These are phyloP conservation scores for Lecanicillium sp. DNA, from an alignment of 2,329 filamentous ascomycete genomes.

Conservation along the genomic window DNA sequence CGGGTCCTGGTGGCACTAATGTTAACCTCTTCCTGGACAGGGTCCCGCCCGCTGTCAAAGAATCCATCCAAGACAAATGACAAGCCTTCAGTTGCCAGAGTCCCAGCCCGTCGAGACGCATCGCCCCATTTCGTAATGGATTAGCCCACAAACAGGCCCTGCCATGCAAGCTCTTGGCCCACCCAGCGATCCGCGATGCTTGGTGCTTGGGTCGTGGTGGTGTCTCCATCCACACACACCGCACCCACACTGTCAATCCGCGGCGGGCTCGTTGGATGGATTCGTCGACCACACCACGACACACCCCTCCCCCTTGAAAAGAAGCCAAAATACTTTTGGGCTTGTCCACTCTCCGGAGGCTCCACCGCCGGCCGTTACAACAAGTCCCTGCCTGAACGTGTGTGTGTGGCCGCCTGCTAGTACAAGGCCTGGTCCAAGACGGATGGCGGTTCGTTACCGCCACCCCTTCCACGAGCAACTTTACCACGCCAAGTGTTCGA, in stretches of 20 bases:
- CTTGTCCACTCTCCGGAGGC: not conserved
- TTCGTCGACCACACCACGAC: not conserved
- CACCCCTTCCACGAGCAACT: not conserved
- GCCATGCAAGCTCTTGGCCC: slow-evolving; percentile 18
- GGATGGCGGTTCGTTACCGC: not conserved
- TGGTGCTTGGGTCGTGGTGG: no score
- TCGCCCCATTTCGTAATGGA: slow-evolving; percentile 16
- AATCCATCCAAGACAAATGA: not conserved
- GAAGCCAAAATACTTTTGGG: not conserved
- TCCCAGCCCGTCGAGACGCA: not conserved
- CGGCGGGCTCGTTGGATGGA: slow-evolving; percentile 15
- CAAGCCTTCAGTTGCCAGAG: not conserved
- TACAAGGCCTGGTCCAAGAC: not conserved
- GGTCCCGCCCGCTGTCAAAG: no score
- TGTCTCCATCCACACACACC: slow-evolving; percentile 13
- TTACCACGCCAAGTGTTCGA: slow-evolving; percentile 7
- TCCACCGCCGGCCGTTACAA: not conserved
- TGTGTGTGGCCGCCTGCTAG: not conserved
- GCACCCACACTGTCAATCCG: slow-evolving; percentile 19
- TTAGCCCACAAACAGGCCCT: slow-evolving; percentile 18
- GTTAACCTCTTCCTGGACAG: no score
- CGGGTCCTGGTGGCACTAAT: no score
- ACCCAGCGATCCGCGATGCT: slow-evolving; percentile 19
- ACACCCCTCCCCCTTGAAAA: not conserved
- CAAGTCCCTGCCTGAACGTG: not conserved